Evolutionary conservation across 2,329 filamentous ascomycete genomes (phyloP).

Genomic region (Tolypocladium tundrense): DNA sequence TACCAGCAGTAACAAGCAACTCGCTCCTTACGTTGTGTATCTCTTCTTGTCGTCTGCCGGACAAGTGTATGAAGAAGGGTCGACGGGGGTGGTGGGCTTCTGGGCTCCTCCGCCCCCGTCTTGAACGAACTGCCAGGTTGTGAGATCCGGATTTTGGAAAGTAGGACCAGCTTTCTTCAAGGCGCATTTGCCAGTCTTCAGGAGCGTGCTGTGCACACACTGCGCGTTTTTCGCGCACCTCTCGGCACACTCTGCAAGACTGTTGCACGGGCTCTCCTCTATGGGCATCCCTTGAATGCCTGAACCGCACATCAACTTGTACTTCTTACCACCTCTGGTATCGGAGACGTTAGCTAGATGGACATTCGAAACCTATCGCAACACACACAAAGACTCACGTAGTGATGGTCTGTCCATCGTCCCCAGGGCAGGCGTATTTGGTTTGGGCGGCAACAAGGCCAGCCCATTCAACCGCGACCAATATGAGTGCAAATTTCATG

Average conservation of each 20-base stretch:
- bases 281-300: not conserved
- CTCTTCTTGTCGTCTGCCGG: not conserved
- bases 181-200: not conserved
- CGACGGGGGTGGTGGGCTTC: not conserved
- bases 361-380: not conserved
- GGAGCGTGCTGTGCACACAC: not conserved
- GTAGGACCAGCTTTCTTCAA: not conserved
- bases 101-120: not conserved
- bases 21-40: conserved; percentile 1
- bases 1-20: not conserved
- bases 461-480: not conserved
- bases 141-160: not conserved
- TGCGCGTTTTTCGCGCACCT: not conserved
- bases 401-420: not conserved
- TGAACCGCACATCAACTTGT: not conserved
- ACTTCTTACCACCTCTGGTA: not conserved
- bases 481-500: not conserved
- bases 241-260: not conserved
- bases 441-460: not conserved
- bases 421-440: not conserved
- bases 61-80: not conserved
- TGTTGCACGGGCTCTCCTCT: not conserved
- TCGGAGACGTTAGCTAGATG: not conserved
- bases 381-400: not conserved
- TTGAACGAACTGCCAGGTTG: not conserved